phyloP scores from a whole-genome alignment of 2,329 filamentous ascomycete genomes.

The Colletotrichum echinochloae region DNA sequence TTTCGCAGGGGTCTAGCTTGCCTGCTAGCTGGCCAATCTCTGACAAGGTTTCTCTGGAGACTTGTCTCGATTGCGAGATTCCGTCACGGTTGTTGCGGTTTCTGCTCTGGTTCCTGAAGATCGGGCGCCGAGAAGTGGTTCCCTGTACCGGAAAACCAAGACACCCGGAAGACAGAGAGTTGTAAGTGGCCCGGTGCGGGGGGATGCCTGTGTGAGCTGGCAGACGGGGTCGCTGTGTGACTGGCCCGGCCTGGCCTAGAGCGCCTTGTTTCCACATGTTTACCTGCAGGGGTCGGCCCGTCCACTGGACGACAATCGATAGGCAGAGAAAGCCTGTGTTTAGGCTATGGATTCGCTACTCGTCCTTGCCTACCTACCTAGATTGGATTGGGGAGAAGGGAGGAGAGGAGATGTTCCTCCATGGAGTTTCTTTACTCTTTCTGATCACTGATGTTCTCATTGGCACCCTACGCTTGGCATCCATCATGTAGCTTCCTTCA shows the following conservation, averaged over 20 bases:
- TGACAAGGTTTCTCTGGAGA: slow-evolving; percentile 1
- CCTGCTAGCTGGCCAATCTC: slow-evolving; percentile 16
- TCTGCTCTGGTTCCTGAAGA: slow-evolving; percentile 35
- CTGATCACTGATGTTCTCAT: neutral
- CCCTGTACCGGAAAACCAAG: slow-evolving; percentile 9
- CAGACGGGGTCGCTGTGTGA: slow-evolving; percentile 25
- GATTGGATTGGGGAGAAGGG: too few species aligned
- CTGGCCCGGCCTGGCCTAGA: slow-evolving; percentile 35
- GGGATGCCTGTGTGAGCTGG: slow-evolving; percentile 40
- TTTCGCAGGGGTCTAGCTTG: slow-evolving; percentile 36
- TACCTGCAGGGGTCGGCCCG: slow-evolving; percentile 38
- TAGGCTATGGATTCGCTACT: slow-evolving; percentile 5
- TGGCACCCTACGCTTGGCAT: neutral
- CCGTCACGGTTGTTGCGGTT: slow-evolving; percentile 11
- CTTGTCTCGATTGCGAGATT: slow-evolving; percentile 24
- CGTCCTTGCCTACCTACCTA: neutral
- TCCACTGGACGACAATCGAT: slow-evolving; percentile 41
- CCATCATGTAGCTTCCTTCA: slow-evolving; percentile 7
- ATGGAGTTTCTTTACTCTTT: slow-evolving; percentile 9
- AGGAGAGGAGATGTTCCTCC: too few species aligned
- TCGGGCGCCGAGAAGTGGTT: slow-evolving; percentile 30
- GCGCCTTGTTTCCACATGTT: slow-evolving; percentile 35
- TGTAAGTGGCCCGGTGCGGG: slow-evolving; percentile 33
- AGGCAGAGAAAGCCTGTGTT: slow-evolving; percentile 23
- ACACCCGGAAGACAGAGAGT: slow-evolving; percentile 10